phyloP scores from a whole-genome alignment of 2,329 filamentous ascomycete species.

The Colletotrichum filicis region DNA sequence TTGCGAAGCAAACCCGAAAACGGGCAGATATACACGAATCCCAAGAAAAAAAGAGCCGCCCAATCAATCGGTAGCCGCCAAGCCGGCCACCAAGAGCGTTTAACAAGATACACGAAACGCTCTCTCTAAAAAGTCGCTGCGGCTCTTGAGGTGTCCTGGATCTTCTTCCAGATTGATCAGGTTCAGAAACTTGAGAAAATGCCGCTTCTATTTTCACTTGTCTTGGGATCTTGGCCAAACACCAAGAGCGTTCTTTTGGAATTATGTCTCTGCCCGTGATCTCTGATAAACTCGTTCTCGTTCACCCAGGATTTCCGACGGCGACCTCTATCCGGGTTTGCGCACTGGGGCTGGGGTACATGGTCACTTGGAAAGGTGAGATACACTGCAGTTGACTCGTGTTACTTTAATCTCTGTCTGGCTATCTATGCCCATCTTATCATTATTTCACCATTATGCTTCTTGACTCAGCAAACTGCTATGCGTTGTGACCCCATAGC shows the following conservation, averaged over 20 bases:
- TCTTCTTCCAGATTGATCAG: background rate
- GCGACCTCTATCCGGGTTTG: background rate
- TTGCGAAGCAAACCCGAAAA: background rate
- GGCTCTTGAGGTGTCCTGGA: background rate
- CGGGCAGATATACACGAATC: background rate
- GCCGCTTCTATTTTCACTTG: constrained; percentile 6
- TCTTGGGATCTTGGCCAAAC: constrained; percentile 24
- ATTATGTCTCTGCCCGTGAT: background rate
- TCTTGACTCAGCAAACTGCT: constrained; percentile 4
- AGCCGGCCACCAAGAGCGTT: background rate
- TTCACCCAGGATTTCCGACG: background rate
- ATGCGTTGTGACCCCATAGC: background rate
- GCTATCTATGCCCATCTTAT: background rate
- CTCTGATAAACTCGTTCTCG: no score
- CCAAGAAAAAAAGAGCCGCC: background rate
- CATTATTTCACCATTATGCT: background rate
- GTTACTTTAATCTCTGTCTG: background rate
- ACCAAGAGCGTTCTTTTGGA: background rate
- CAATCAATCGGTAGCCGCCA: constrained; percentile 2
- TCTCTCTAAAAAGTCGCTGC: background rate
- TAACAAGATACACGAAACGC: background rate
- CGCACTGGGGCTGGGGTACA: no score
- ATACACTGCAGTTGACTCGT: background rate
- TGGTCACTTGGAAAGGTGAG: background rate
- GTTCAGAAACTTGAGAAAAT: background rate